Evolutionary conservation across 2,329 filamentous ascomycete species (phyloP), one percentile per base, ranked within the genome.

Genomic region (Trichoderma sp.): DNA sequence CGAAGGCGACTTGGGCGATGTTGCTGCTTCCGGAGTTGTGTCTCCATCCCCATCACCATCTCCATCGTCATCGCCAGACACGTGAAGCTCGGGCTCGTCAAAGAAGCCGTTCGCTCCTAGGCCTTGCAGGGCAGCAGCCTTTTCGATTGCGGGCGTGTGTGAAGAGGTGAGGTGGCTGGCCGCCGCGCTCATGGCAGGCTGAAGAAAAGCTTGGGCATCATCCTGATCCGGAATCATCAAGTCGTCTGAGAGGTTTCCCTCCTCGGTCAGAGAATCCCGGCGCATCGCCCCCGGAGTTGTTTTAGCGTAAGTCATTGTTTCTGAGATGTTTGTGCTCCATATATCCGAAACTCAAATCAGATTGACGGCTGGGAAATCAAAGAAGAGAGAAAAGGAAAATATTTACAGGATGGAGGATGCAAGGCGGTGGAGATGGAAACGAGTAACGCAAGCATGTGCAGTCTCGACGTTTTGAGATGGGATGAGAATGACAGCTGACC

Each of bases 191-290:
- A 90, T 83, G 27, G 86, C 81, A 2, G 86, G 85, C 73, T 87
- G 86, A 59, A 90, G 81, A 54, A 89, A 82, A 8, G 86, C 86
- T 71, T 87, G 85, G 5, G 84, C 87, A 70, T 85, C 85, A 72
- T 88, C 86, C 67, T 84, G 80, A 54, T 85, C 83, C 59, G 73
- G 74, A 29, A 77, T 71, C 19, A 74, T 73, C n/a, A 70, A 73
- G 5, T 73, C 72, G 29, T 75, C 70, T 7, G 67, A 69, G 1
- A 70, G 25, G 9, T 57, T 61, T 13, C 34, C 53, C n/a, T 71
- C 70, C 4, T 70, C 67, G 45, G 57, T 32, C 22, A 35, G 10
- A 4, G 34, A 50, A 34, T 34, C 56, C 17, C n/a, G 50, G 34
- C 37, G 63, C 22, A 56, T 34, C 54, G 53, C 39, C 29, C n/a